Base-by-base conservation (phyloP, 1,284 basidiomycete species). In the Ganoderma leucocontextum region DNA sequence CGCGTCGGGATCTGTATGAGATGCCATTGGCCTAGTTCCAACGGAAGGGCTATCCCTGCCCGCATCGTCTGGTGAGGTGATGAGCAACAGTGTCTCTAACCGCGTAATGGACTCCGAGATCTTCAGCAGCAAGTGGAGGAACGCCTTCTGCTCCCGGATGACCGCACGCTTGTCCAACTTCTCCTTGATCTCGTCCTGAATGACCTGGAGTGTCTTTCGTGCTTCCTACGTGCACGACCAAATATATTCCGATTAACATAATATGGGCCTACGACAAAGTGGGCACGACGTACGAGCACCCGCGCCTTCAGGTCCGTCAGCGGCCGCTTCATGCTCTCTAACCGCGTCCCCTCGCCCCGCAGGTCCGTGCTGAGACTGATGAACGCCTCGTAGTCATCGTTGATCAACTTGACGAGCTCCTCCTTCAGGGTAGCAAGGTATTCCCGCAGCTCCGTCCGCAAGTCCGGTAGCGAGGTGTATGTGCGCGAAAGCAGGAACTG, bases 341-440 rank as follows among this genome's bases (percentile, higher is more conserved):
- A 78, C 70, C 94, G 85, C 59, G 84, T 84, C 2, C 94, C 94
- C 79, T 98, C 96, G 39, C 93, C 95, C 69, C 90, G 86, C 72
- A 98, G 79, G 73, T 96, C 95, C 2, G 94, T 96, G 72, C 96
- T 97, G 33, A 99, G 85, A 73, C 94, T 95, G 73, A 99, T 98
- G 79, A 99, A 99, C 57, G 96, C 96, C 79, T 96, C 96, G 80
- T 99, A 99, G 81, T 99, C 97, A 76, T 96, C 93, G 79, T 99
- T 98, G 80, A 99, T 98, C 77, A 99, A 89, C 76, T 91, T 91
- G 38, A 98, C 95, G 38, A 99, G 87, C 78, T 98, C 96, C 78
- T 96, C 94, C 77, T 97, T 95, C 73, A 99, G 82, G 17, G 87
- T 85, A 0, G 89, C 88, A 67, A 95, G 85, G 80, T 98, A 98